A percentile compares a stretch with the other conserved stretches of the same genome.
Evolutionary conservation across 768 basidiomycete genomes (phyloP).

Genomic region (Botryobasidium botryosum): DNA sequence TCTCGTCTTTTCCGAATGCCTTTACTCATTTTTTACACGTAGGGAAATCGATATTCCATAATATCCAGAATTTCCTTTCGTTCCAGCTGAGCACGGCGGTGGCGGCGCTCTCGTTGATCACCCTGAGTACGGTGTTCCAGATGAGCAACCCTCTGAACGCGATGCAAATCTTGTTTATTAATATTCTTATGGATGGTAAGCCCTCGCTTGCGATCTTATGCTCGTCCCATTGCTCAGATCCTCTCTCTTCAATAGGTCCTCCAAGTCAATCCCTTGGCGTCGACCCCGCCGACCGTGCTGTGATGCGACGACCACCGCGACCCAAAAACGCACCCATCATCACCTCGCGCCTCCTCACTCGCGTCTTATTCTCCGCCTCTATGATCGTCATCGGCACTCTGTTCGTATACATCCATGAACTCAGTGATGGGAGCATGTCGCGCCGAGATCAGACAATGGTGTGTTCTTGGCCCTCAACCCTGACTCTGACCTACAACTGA

Average conservation of each 20-base stretch:
- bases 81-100: conserved; percentile 98
- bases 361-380: conserved; percentile 84
- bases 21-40: neutral
- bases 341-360: conserved; percentile 46
- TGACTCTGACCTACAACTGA: neutral
- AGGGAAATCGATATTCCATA: conserved; percentile 97
- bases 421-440: conserved; percentile 70
- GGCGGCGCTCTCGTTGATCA: conserved; percentile 87
- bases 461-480: conserved; percentile 16
- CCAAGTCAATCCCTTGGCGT: conserved; percentile 93
- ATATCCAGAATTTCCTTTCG: conserved; percentile 93
- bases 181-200: conserved; percentile 94
- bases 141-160: conserved; percentile 87
- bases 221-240: neutral
- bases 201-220: conserved; percentile 5
- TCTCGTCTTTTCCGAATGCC: neutral
- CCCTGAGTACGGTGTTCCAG: conserved; percentile 78
- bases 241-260: conserved; percentile 38
- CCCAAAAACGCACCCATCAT: conserved; percentile 85
- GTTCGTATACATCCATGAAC: conserved; percentile 69
- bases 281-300: conserved; percentile 83
- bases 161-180: conserved; percentile 99
- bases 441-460: conserved; percentile 94
- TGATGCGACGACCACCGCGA: conserved; percentile 88
- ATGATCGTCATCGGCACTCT: conserved; percentile 82